Conservation (phyloP, 352 stramenopile genomes). For the Elongisporangium undulatum region DNA sequence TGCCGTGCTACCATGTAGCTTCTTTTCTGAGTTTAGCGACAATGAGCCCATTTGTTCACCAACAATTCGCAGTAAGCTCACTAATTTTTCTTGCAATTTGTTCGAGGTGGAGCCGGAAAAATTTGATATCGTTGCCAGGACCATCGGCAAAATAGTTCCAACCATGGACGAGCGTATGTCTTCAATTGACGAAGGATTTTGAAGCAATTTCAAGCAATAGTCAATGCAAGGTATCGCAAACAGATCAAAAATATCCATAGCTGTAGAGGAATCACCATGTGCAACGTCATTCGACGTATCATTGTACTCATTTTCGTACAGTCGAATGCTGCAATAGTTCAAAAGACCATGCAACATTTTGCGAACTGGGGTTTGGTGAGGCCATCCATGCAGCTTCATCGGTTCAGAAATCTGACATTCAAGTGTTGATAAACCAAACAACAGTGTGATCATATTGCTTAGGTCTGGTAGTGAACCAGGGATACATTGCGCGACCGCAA, state of each 20-base stretch:
- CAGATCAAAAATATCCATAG: conserved; percentile 26
- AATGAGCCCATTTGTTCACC: neutral
- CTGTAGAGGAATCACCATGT: neutral
- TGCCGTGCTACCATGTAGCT: conserved; percentile 4
- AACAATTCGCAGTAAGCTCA: neutral
- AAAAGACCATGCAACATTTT: conserved; percentile 39
- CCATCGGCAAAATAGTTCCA: conserved; percentile 39
- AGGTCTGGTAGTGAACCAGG: conserved; percentile 21
- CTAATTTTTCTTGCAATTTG: neutral
- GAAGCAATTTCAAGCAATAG: conserved; percentile 23
- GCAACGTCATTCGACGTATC: neutral
- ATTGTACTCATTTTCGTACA: conserved; percentile 16
- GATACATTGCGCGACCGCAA: conserved; percentile 34
- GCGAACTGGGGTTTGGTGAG: conserved; percentile 27
- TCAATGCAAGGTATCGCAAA: conserved; percentile 40
- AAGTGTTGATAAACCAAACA: conserved; percentile 29
- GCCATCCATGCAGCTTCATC: conserved; percentile 4
- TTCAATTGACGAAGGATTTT: neutral
- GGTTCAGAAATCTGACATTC: conserved; percentile 13
- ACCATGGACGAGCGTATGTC: conserved; percentile 25
- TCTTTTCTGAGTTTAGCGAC: neutral
- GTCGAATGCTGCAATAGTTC: conserved; percentile 38
- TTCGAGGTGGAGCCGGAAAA: conserved; percentile 12
- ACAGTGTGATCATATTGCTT: conserved; percentile 20
- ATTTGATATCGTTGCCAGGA: conserved; percentile 41